Base-by-base conservation (phyloP, 306 rosid genomes). In the Medicago arabica region DNA sequence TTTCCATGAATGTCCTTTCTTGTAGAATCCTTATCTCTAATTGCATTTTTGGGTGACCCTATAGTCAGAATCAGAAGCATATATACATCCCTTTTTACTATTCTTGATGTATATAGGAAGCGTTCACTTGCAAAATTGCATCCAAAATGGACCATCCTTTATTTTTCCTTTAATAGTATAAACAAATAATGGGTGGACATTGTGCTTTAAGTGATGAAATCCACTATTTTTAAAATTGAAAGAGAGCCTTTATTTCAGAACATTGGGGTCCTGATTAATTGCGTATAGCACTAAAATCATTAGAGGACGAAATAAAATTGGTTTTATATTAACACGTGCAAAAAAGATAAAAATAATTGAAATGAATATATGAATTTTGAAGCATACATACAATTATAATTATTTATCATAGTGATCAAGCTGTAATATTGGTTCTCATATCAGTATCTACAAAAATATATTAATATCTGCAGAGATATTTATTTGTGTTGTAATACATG, bases 61-160 rank as follows among this genome's bases (percentile, higher is more conserved):
- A 71, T 76, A 82, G 78, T 71, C 31, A 71, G 71, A 71, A 76
- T 71, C 18, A 75, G 77, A 81, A 81, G 85, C 78, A 44, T 44
- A 67, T 44, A 57, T 19, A 10, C 17, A 59, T 59, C 41, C 34
- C 69, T 50, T 66, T 67, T 25, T 23, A 16, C 21, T 43, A 67
- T 50, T 70, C 17, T 41, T 72, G 81, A 76, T 76, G 69, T 71
- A 21, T 65, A 59, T 49, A 47, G 50, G 74, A 66, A 4, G 7
- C 21, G 18, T 54, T 64, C 74, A 51, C 31, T 65, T 23, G 66
- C 28, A 65, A 62, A 76, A 76, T 72, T 66, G 75, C 4, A 67
- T 10, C 19, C 15, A 28, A 67, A 77, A 78, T 25, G 86, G 82
- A 82, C 76, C 83, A 72, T 76, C 58, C 9, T 67, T 81, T 63